Evolutionary conservation across 164 flowering plant species (phyloP).

Genomic region (Santalum album): DNA sequence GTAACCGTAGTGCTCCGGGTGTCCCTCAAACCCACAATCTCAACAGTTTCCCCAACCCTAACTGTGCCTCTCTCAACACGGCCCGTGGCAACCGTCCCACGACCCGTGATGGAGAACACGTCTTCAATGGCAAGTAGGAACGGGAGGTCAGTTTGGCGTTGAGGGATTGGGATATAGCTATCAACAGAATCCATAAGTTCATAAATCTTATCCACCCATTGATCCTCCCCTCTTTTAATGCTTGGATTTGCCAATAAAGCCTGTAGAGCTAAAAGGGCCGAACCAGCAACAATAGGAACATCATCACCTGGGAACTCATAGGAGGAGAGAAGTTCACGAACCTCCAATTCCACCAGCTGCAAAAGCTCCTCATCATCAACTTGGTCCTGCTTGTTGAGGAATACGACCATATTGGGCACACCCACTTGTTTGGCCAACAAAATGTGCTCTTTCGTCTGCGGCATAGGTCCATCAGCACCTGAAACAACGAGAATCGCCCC

Average conservation of each 20-base stretch:
- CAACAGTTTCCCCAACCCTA: constrained; percentile 46
- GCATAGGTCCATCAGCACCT: constrained; percentile 70
- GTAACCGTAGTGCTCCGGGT: constrained; percentile 49
- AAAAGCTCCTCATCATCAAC: constrained; percentile 61
- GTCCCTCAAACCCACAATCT: constrained; percentile 47
- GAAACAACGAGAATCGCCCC: constrained; percentile 63
- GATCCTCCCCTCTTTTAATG: constrained; percentile 41
- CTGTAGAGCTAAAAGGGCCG: constrained; percentile 52
- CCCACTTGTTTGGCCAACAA: constrained; percentile 61
- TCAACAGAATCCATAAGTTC: constrained; percentile 58
- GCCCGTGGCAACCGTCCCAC: constrained; percentile 67
- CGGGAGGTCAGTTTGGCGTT: constrained; percentile 48
- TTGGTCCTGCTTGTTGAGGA: constrained; percentile 54
- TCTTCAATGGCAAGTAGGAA: constrained; percentile 56
- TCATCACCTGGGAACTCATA: constrained; percentile 66
- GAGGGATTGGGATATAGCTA: constrained; percentile 48
- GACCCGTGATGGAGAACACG: constrained; percentile 58
- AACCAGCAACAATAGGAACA: constrained; percentile 49
- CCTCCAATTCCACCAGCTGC: constrained; percentile 60
- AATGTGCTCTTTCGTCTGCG: constrained; percentile 64
- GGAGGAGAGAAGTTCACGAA: constrained; percentile 39
- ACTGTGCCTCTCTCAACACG: constrained; percentile 51
- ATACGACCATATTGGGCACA: constrained; percentile 57
- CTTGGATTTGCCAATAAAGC: constrained; percentile 42
- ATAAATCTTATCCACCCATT: constrained; percentile 58